These are phyloP conservation scores for Vitis labrusca DNA, from an alignment of 164 flowering plant genomes.

Conservation along the genomic window DNA sequence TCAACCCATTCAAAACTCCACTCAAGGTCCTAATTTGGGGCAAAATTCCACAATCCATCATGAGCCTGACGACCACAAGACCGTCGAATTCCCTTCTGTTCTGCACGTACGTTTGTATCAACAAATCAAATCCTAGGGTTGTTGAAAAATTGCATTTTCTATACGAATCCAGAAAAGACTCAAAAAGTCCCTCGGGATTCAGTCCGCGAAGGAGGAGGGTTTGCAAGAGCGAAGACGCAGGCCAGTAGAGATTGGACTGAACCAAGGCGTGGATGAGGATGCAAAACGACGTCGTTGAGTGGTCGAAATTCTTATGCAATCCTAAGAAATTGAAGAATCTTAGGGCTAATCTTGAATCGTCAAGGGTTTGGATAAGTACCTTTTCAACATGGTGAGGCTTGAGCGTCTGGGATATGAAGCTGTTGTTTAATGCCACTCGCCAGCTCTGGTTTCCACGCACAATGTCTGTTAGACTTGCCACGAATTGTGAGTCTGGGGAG, in stretches of 20 bases:
- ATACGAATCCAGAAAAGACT: slow-evolving; percentile 34
- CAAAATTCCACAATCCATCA: slow-evolving; percentile 38
- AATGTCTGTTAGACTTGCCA: slow-evolving; percentile 41
- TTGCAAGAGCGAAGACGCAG: slow-evolving; percentile 76
- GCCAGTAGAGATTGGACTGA: slow-evolving; percentile 58
- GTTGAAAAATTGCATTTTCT: slow-evolving; percentile 31
- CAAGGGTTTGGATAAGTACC: slow-evolving; percentile 48
- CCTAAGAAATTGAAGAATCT: slow-evolving; percentile 89
- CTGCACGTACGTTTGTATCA: slow-evolving; percentile 59
- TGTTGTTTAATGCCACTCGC: slow-evolving; percentile 43
- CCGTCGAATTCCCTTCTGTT: slow-evolving; percentile 49
- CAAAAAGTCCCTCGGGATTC: slow-evolving; percentile 35
- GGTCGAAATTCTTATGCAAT: slow-evolving; percentile 63
- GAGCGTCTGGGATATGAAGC: slow-evolving; percentile 34
- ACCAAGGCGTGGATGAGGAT: slow-evolving; percentile 65
- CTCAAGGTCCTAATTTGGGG: slow-evolving; percentile 73
- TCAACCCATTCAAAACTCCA: slow-evolving; percentile 60
- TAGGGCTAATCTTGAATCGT: slow-evolving; percentile 67
- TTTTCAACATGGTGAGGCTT: slow-evolving; percentile 62
- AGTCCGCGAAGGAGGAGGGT: slow-evolving; percentile 49
- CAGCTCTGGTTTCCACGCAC: slow-evolving; percentile 61
- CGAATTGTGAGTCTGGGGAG: slow-evolving; percentile 29
- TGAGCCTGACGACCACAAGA: slow-evolving; percentile 40
- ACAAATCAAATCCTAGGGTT: slow-evolving; percentile 65
- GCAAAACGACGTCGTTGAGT: slow-evolving; percentile 76